Percentiles rank a stretch among this genome's conserved stretches.
These are phyloP conservation scores for Colletotrichum sp. DNA, from an alignment of 2,329 filamentous ascomycete genomes.

Conservation along the genomic window DNA sequence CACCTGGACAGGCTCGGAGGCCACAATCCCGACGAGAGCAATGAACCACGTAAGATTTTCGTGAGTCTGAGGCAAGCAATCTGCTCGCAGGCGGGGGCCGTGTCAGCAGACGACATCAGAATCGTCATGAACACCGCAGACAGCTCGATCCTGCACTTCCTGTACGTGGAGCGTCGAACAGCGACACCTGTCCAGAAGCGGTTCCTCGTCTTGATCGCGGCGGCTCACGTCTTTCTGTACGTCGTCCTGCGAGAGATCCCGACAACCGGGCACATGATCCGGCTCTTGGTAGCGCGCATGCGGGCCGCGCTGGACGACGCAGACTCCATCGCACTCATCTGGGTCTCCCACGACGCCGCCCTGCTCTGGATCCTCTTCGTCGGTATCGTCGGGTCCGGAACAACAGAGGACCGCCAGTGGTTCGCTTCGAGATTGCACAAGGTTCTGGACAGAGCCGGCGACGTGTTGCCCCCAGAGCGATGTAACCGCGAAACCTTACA, in stretches of 20 bases:
- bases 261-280: slow-evolving; percentile 17
- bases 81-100: not conserved
- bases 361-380: slow-evolving; percentile 22
- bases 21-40: not conserved
- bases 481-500: not conserved
- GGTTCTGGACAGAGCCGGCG: not conserved
- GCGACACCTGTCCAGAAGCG: slow-evolving; percentile 4
- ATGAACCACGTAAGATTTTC: slow-evolving; percentile 13
- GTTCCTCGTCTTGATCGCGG: slow-evolving; percentile 10
- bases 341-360: not conserved
- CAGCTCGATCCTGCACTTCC: slow-evolving; percentile 18
- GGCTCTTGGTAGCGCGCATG: slow-evolving; percentile 10
- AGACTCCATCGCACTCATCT: slow-evolving; percentile 3
- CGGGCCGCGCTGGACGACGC: slow-evolving; percentile 13
- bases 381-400: slow-evolving; percentile 16
- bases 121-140: slow-evolving; percentile 24
- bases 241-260: slow-evolving; percentile 17
- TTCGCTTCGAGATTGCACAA: not conserved
- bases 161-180: slow-evolving; percentile 7
- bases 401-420: not conserved
- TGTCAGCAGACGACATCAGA: slow-evolving; percentile 19
- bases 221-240: slow-evolving; percentile 22
- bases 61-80: slow-evolving; percentile 15
- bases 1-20: slow-evolving; percentile 13
- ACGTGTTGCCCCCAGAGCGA: not conserved